These are phyloP conservation scores for Trichoderma hamatum DNA, from an alignment of 2,329 filamentous ascomycete species.

Conservation along the genomic window DNA sequence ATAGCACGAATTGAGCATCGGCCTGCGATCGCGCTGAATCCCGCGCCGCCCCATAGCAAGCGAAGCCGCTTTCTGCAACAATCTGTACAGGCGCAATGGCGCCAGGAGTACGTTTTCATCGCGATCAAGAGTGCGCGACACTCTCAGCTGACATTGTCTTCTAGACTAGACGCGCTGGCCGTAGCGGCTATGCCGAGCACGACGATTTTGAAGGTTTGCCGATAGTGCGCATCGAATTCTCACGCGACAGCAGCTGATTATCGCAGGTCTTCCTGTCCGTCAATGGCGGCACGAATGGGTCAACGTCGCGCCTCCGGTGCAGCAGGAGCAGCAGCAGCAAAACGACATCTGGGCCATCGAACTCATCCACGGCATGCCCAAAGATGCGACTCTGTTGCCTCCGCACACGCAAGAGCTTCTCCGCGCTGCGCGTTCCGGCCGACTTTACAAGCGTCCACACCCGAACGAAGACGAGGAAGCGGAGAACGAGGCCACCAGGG, in stretches of 20 bases:
- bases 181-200: conserved; percentile 60
- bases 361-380: conserved; percentile 78
- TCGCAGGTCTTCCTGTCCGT: conserved; percentile 78
- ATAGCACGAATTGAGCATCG: not conserved
- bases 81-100: conserved; percentile 40
- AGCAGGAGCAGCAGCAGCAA: conserved; percentile 64
- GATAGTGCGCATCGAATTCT: not conserved
- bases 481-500: conserved; percentile 50
- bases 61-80: not conserved
- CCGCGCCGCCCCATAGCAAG: not conserved
- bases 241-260: conserved; percentile 31
- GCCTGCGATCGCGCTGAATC: not conserved
- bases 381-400: conserved; percentile 76
- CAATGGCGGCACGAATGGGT: conserved; percentile 81
- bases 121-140: not conserved
- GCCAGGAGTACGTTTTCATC: conserved; percentile 41
- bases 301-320: conserved; percentile 66
- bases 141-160: conserved; percentile 29
- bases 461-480: conserved; percentile 63
- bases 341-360: conserved; percentile 75
- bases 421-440: conserved; percentile 76
- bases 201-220: conserved; percentile 61
- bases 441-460: conserved; percentile 71
- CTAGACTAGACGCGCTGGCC: conserved; percentile 60
- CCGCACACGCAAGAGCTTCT: conserved; percentile 82